These are phyloP conservation scores for Knoxdaviesia capensis DNA, from an alignment of 2,329 filamentous ascomycete species.

Conservation along the genomic window DNA sequence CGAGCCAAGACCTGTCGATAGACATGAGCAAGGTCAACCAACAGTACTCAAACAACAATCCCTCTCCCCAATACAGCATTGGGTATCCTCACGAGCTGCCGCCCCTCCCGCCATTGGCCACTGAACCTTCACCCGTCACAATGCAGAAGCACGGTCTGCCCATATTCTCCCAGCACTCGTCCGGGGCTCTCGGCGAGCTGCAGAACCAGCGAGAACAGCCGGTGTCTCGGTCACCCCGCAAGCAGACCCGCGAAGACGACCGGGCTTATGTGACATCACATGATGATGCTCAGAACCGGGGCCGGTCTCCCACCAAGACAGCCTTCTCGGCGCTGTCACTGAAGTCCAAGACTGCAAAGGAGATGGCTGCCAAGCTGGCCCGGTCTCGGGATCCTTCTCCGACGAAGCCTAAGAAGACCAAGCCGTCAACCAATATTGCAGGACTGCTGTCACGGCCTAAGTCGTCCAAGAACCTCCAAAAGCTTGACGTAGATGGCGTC, in stretches of 20 bases:
- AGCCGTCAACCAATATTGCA: constrained; percentile 67
- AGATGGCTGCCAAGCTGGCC: too few species aligned
- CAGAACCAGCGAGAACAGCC: constrained; percentile 27
- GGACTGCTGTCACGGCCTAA: constrained; percentile 56
- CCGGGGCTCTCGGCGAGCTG: constrained; percentile 29
- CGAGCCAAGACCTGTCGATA: too few species aligned
- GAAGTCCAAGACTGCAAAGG: constrained; percentile 13
- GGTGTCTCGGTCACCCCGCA: constrained; percentile 17
- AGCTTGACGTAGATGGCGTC: constrained; percentile 22
- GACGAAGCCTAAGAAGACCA: constrained; percentile 42
- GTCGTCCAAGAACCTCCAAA: constrained; percentile 47
- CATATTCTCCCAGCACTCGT: too few species aligned
- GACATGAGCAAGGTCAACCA: too few species aligned
- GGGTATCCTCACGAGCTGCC: too few species aligned
- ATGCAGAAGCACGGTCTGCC: too few species aligned
- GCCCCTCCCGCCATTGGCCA: too few species aligned
- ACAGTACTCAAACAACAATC: too few species aligned
- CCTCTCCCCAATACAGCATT: too few species aligned
- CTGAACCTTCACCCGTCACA: too few species aligned
- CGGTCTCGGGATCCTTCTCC: too few species aligned
- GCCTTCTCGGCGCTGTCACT: constrained; percentile 22
- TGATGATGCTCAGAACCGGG: constrained; percentile 12
- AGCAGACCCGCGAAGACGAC: constrained; percentile 12
- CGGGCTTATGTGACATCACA: constrained; percentile 11
- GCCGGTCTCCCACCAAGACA: constrained; percentile 22